These are phyloP conservation scores for Ceratorhiza oryzae-sativae DNA, from an alignment of 1,284 basidiomycete species.

Conservation along the genomic window DNA sequence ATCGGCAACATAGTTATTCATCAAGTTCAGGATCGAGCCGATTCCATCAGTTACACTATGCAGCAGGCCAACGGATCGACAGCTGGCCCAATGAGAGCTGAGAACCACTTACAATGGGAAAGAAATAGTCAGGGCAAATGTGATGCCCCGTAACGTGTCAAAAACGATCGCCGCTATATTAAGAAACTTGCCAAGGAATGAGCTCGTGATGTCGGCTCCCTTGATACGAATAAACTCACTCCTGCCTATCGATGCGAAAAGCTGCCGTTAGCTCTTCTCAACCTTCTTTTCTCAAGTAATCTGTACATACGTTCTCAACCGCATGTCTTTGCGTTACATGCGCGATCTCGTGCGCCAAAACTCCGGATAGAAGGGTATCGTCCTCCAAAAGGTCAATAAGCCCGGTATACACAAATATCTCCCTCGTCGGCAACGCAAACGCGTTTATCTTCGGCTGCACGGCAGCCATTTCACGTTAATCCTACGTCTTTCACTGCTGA, in stretches of 20 bases:
- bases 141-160: constrained; percentile 57
- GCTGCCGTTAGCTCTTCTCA: neutral
- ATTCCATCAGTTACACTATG: constrained; percentile 55
- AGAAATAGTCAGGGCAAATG: constrained; percentile 57
- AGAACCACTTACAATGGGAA: constrained; percentile 53
- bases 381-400: constrained; percentile 55
- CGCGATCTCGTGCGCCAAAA: constrained; percentile 57
- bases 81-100: neutral
- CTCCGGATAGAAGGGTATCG: constrained; percentile 56
- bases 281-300: neutral
- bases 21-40: constrained; percentile 55
- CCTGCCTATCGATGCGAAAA: constrained; percentile 46
- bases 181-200: constrained; percentile 50
- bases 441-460: constrained; percentile 56
- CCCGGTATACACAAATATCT: constrained; percentile 59
- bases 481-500: neutral
- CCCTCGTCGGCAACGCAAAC: constrained; percentile 58
- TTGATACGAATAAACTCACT: constrained; percentile 46
- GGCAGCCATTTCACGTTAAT: constrained; percentile 33
- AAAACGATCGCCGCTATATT: constrained; percentile 58
- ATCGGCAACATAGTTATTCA: constrained; percentile 57
- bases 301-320: constrained; percentile 55
- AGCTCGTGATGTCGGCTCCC: neutral
- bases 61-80: neutral
- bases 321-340: constrained; percentile 58